These are phyloP conservation scores for Aegilops speltoides DNA, from an alignment of 176 grass and related monocot genomes.

Conservation along the genomic window DNA sequence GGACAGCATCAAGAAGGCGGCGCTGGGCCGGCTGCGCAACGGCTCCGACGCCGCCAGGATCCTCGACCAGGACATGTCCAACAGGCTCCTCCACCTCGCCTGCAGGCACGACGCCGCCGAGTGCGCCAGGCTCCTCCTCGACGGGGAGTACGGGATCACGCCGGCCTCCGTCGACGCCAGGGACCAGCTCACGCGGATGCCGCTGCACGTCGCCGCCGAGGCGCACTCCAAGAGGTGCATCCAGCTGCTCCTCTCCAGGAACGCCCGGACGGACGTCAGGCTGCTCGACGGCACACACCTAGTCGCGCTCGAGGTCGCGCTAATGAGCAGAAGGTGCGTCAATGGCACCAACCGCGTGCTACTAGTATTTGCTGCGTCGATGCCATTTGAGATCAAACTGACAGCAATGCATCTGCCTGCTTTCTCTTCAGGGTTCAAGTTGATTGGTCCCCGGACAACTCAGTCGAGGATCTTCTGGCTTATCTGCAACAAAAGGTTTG, in stretches of 20 bases:
- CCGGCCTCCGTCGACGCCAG: constrained; percentile 31
- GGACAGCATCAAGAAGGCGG: constrained; percentile 33
- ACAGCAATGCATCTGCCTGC: neutral
- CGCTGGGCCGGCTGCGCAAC: constrained; percentile 37
- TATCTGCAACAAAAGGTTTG: constrained; percentile 43
- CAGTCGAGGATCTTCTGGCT: constrained; percentile 52
- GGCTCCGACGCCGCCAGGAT: constrained; percentile 37
- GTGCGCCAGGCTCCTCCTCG: constrained; percentile 52
- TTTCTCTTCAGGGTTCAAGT: constrained; percentile 43
- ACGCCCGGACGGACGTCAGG: constrained; percentile 46
- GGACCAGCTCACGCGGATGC: constrained; percentile 48
- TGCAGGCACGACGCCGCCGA: constrained; percentile 58
- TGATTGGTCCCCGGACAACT: constrained; percentile 41
- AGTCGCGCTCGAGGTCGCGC: constrained; percentile 53
- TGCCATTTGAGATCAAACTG: neutral
- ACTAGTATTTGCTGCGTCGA: neutral
- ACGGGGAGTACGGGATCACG: constrained; percentile 34
- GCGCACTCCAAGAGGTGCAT: constrained; percentile 51
- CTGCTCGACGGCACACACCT: constrained; percentile 35
- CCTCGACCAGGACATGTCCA: constrained; percentile 47
- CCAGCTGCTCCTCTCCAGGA: constrained; percentile 47
- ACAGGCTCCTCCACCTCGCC: constrained; percentile 57
- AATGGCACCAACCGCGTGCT: neutral
- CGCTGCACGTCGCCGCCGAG: constrained; percentile 57
- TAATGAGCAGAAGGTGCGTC: constrained; percentile 41